Evolutionary conservation across 2,329 filamentous ascomycete genomes (phyloP), one percentile per base, ranked within the genome.

Genomic region (Periconia macrospinosa): DNA sequence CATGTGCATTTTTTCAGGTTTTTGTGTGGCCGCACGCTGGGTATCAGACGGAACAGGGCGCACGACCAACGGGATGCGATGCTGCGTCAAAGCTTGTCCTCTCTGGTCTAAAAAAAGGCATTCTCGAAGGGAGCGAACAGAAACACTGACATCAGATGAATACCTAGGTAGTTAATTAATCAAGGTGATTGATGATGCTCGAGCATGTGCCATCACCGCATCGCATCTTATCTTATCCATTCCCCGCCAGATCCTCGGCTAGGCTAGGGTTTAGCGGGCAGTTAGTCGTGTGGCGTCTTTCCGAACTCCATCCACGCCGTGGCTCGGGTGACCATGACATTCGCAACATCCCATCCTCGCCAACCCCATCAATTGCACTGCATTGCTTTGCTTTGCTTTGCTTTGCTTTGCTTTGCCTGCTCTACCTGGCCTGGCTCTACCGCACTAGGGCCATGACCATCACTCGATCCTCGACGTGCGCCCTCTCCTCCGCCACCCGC

Each of bases 391-490:
- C n/a, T n/a, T n/a, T n/a, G n/a, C n/a, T n/a, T n/a, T n/a, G n/a
- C n/a, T n/a, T n/a, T n/a, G n/a, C n/a, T n/a, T 27, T 27, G 23
- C 23, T 27, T n/a, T 8, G 23, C 33, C 11, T 13, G 33, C 11
- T n/a, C 33, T 37, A 13, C 33, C 33, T 37, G 11, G 11, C 33
- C 5, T 37, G 33, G 11, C 33, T n/a, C 11, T 13, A n/a, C 3
- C 11, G 5, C 6, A 37, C 15, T n/a, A 37, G 11, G 11, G 30
- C 54, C 54, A 61, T 60, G 55, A 61, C 63, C 62, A 62, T 59
- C 55, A 53, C 51, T 63, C 55, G 59, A 57, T 60, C 61, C 58
- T 41, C 33, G 51, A 43, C 58, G 60, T 60, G 54, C 53, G 20
- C 23, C 42, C 20, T 23, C 42, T n/a, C 42, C 19, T 19, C 59